Evolutionary conservation across 257 asterid genomes (phyloP).

Genomic region (Solanum infundibuliforme): DNA sequence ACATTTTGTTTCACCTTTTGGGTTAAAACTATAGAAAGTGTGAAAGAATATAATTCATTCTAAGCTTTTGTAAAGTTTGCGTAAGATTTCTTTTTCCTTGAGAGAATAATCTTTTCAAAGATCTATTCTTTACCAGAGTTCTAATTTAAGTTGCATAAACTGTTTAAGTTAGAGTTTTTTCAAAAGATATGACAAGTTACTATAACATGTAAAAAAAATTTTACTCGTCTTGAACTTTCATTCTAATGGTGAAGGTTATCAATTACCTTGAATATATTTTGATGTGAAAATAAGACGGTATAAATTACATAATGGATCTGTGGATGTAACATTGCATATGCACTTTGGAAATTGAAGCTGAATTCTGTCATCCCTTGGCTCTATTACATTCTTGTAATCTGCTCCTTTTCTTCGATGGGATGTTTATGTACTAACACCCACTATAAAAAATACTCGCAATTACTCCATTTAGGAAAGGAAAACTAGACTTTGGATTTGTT

Average conservation of each 20-base stretch:
- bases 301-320: not conserved
- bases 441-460: not conserved
- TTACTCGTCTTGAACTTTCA: too few relatives aligned
- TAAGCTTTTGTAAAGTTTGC: not conserved
- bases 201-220: too few relatives aligned
- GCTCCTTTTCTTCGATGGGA: not conserved
- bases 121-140: not conserved
- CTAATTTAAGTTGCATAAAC: not conserved
- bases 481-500: not conserved
- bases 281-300: not conserved
- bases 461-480: not conserved
- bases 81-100: slow-evolving; percentile 1
- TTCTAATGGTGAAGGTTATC: not conserved
- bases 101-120: slow-evolving; percentile 2
- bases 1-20: not conserved
- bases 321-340: not conserved
- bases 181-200: not conserved
- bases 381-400: not conserved
- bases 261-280: not conserved
- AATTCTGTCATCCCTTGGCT: not conserved
- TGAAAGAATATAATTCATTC: not conserved
- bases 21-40: not conserved
- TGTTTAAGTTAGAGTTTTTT: too few relatives aligned
- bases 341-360: not conserved
- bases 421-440: not conserved